Evolutionary conservation across 352 stramenopile genomes (phyloP).

Genomic region (Pythium brachiatum): DNA sequence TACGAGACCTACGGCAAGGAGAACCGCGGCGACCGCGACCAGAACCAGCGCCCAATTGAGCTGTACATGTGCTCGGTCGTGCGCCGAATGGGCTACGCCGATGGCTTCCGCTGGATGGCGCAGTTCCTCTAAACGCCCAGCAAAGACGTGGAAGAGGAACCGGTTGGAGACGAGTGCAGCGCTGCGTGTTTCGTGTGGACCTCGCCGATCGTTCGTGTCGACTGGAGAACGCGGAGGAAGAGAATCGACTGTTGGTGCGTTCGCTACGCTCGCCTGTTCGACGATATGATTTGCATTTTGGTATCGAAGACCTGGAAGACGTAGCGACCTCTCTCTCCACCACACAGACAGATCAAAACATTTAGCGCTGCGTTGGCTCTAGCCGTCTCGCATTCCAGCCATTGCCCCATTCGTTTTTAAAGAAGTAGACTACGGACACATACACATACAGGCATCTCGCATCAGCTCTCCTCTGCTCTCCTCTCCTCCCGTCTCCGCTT

Average conservation of each 20-base stretch:
- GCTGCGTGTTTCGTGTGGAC: constrained; percentile 1
- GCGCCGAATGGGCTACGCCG: constrained; percentile 97
- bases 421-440: constrained; percentile 21
- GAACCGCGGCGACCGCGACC: constrained; percentile 83
- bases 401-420: constrained; percentile 8
- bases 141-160: neutral
- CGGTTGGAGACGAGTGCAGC: neutral
- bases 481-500: neutral
- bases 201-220: neutral
- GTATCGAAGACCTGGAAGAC: neutral
- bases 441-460: neutral
- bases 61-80: constrained; percentile 99
- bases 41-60: constrained; percentile 95
- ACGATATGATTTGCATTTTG: neutral
- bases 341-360: neutral
- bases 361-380: neutral
- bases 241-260: neutral
- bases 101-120: constrained; percentile 92
- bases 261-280: neutral
- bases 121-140: constrained; percentile 77
- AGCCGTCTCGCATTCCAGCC: neutral
- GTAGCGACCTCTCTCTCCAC: neutral
- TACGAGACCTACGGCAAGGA: constrained; percentile 99
- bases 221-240: neutral
- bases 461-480: no score